Conservation (phyloP, 2,329 filamentous ascomycete genomes). For the Hymenoscyphus infarciens region DNA sequence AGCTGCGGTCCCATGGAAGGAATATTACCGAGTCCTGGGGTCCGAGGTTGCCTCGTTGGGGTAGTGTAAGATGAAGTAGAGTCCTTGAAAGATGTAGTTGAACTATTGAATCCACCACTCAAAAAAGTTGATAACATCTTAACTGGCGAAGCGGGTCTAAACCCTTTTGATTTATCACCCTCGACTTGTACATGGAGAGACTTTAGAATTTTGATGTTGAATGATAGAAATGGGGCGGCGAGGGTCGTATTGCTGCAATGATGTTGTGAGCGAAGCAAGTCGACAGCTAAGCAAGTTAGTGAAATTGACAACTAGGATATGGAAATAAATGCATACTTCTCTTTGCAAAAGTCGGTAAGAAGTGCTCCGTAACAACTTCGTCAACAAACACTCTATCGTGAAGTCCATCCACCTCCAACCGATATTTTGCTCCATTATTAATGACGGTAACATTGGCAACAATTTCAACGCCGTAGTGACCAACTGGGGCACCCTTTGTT, state of each 20-base stretch:
- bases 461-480: constrained; percentile 68
- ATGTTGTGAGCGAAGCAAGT: constrained; percentile 68
- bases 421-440: constrained; percentile 51
- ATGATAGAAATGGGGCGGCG: constrained; percentile 67
- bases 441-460: constrained; percentile 57
- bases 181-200: constrained; percentile 62
- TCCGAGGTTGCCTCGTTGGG: constrained; percentile 32
- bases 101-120: constrained; percentile 51
- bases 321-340: constrained; percentile 51
- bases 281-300: constrained; percentile 57
- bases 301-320: neutral
- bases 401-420: constrained; percentile 58
- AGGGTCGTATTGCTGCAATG: constrained; percentile 62
- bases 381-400: constrained; percentile 72
- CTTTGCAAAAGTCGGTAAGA: constrained; percentile 71
- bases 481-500: constrained; percentile 62
- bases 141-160: constrained; percentile 79
- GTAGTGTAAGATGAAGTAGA: constrained; percentile 39
- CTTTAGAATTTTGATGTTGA: constrained; percentile 73
- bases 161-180: constrained; percentile 62
- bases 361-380: constrained; percentile 67
- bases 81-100: constrained; percentile 38
- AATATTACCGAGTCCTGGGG: constrained; percentile 40
- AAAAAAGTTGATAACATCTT: constrained; percentile 86
- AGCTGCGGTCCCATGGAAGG: constrained; percentile 39